Base-by-base conservation (phyloP, 768 basidiomycete species). In the Tephrocybe rancida region DNA sequence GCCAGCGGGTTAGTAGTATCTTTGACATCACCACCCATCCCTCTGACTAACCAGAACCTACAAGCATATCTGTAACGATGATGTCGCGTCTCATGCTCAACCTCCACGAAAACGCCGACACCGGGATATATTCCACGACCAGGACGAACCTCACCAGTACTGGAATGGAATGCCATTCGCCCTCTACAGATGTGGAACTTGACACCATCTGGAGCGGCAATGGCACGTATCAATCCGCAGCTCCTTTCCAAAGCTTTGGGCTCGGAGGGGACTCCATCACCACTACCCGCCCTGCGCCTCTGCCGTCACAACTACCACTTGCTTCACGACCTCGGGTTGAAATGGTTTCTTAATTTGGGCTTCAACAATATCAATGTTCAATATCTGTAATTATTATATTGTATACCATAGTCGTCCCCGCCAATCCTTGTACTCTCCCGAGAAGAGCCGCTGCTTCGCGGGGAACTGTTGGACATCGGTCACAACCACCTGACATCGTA, bases 41-140 rank as follows among this genome's bases (percentile, higher is more conserved):
- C 29, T 25, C 5, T n/a, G n/a, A 29, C 41, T 35, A 11, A 51
- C 18, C 24, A 13, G 16, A 38, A 32, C 44, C 3, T 44, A 18
- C 29, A 37, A 81, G 81, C 57, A 68, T 81, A 13, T 79, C 82
- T 5, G 70, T 81, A 7, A 76, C 73, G 1, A 72, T 82, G 73
- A 75, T 82, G 68, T 82, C 79, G 10, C 80, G 80, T 10, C 72
- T 84, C 1, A 79, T 82, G 72, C 73, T 83, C 34, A 83, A 84
- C 62, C 70, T 83, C 5, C 76, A 82, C 58, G 64, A 73, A 64
- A 72, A 65, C 19, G 74, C 74, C 8, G 60, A 68, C 21, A 49
- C 56, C 8, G 74, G 74, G 2, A 69, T 76, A 6, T 67, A 64
- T 54, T 67, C 67, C 26, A 70, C 63, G 3, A 54, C 57, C 14